Evolutionary conservation across 2,329 filamentous ascomycete genomes (phyloP), one percentile per base, ranked within the genome.

Genomic region (Polychaeton citri): DNA sequence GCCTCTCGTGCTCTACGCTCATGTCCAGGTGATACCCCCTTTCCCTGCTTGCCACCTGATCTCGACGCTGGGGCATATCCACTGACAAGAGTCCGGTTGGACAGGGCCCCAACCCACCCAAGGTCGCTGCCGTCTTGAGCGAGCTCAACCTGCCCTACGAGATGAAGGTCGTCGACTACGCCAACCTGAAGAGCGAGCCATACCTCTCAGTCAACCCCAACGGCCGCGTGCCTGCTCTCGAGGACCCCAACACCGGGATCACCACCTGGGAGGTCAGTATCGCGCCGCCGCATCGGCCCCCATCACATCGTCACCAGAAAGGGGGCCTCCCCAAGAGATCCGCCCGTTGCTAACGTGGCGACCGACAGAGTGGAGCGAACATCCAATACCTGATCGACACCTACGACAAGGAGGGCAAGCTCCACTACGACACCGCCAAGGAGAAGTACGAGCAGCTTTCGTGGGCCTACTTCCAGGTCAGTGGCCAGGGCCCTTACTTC

Each of bases 171-270:
- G 65, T 61, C 61, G 56, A 64, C 9, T 61, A 64, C 34, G 51
- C 58, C 34, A 53, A 62, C 28, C 51, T 62, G 39, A 62, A 63
- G 32, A 57, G 60, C 4, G 40, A 49, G 3, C 32, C 35, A 0
- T 67, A 60, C 43, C 42, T 58, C n/a, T 49, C 53, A 13, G 58
- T 66, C 46, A 66, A 63, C 43, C 55, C 60, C 36, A 66, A 67
- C 40, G 63, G 64, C 18, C 57, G 64, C 12, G 36, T 62, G 2
- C 62, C 58, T 2, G 57, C 60, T 20, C 48, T 68, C 24, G 51
- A 66, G 38, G 65, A 69, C 42, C 62, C 62, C 39, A 67, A 63
- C 30, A 58, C 52, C 12, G 58, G 55, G 38, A 51, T 70, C 26
- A 61, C 58, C 0, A 55, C 67, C 28, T 71, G 64, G 61, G 30